These are phyloP conservation scores for Fonsecaea pedrosoi DNA, from an alignment of 2,329 filamentous ascomycete species.

Conservation along the genomic window DNA sequence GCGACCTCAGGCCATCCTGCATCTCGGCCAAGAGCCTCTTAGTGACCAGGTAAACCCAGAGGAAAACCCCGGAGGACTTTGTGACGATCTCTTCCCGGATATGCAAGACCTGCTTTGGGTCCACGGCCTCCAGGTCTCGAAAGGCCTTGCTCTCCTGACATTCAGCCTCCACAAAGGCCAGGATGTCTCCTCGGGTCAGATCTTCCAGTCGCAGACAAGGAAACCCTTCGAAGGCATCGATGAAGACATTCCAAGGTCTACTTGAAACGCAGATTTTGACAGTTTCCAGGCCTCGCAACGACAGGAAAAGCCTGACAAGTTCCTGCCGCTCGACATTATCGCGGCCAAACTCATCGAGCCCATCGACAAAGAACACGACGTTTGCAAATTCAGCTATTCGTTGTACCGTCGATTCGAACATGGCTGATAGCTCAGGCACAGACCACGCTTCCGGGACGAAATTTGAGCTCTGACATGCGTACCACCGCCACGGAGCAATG, in stretches of 20 bases:
- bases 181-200: constrained; percentile 1
- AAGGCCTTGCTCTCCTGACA: not conserved
- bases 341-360: constrained; percentile 18
- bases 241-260: constrained; percentile 1
- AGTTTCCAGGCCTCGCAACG: not conserved
- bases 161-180: not conserved
- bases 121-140: not conserved
- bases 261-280: constrained; percentile 11
- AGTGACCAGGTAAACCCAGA: constrained; percentile 16
- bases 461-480: no score
- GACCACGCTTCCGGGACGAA: no score
- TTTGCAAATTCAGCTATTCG: no score
- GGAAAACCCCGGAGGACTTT: constrained; percentile 13
- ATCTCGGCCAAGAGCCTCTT: not conserved
- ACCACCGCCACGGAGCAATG: no score
- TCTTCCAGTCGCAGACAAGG: not conserved
- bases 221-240: not conserved
- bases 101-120: not conserved
- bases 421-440: no score
- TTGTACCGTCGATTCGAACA: no score
- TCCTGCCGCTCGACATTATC: not conserved
- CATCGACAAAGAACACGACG: constrained; percentile 7
- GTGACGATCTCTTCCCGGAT: constrained; percentile 2
- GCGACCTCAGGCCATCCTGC: not conserved
- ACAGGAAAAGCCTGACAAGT: not conserved